Base-by-base conservation (phyloP, 2,329 filamentous ascomycete genomes). In the Lachnum nothofagi region DNA sequence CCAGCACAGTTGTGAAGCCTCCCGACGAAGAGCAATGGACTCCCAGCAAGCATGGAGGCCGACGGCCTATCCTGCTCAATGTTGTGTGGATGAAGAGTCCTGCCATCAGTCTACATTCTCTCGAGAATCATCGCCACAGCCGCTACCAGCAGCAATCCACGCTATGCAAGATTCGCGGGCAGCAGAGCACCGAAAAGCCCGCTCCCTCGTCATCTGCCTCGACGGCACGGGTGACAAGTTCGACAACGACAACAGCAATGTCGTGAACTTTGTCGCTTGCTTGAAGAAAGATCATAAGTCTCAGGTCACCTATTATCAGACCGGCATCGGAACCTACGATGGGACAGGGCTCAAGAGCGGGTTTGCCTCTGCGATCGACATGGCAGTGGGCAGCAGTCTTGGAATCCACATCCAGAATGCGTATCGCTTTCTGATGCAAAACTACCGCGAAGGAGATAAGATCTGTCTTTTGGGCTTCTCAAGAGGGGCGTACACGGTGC, bases 391-490 rank as follows among this genome's bases (percentile, higher is more conserved):
- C 2, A 68, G 64, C 51, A 68, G 68, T 2, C 63, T 73, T 7
- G 71, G 70, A 34, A 63, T 68, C 16, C 69, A 71, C 45, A 61
- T 71, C 40, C 63, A 64, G 46, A 68, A 70, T 51, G 68, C 68
- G 2, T 70, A 70, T 51, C 51, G 67, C 55, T 76, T 76, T 39
- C 52, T 76, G 6, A 75, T 75, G 73, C 62, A 72, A 27, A 74
- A 72, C 45, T 76, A 75, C 46, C 61, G 59, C 0, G 70, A 72
- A 24, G 71, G 69, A 17, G 72, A 75, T 50, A 69, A 70, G 38
- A 74, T 75, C 20, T 75, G 68, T 54, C 65, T 75, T 16, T 69
- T 76, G 20, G 73, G 73, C 3, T 76, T 76, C 60, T 74, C 71
- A 0, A 62, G 73, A 49, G 73, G 72, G 12, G 70, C 73, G 4